Evolutionary conservation across 2,329 filamentous ascomycete genomes (phyloP), one percentile per base, ranked within the genome.

Genomic region (Calonectria multiphialidica): DNA sequence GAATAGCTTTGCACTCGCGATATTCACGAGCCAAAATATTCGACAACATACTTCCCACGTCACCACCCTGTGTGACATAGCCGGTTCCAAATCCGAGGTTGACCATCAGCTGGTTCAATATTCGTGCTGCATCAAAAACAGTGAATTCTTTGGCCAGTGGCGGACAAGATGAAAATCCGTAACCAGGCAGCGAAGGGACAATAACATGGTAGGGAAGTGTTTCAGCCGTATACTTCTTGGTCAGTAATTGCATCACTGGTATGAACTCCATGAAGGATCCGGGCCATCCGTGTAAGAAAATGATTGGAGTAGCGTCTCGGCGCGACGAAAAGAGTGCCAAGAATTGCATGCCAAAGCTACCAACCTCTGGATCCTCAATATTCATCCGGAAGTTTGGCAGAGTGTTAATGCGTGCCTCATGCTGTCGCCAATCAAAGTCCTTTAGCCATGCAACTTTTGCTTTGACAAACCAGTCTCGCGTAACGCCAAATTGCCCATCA

Each of bases 141-240:
- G 28, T 82, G 10, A 89, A 78, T 1, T 83, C 80, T 0, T 87
- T 84, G 0, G 66, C 63, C 6, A 85, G 50, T 0, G 89, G 87
- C 1, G 88, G 87, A 0, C 83, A 80, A 1, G 84, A 85, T 0
- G 88, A 90, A 71, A 89, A 87, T 0, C 84, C 83, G 75, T 88
- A 92, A 13, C 89, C 90, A 0, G 89, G 88, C 2, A 91, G 80
- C 0, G 87, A 89, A 0, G 90, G 90, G 0, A 88, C 86, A 45
- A 92, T 84, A 50, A 91, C 79, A 74, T 92, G 89, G 77, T 89
- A 92, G 0, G 90, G 90, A n/a, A 91, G 80, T 0, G 81, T 83
- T 0, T 86, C 80, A 0, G 88, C 84, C 0, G 85, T 84, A 76
- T 91, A 90, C 67, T 86, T 87, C 2, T 82, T 76, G 30, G 79